Evolutionary conservation across 257 asterid genomes (phyloP), one percentile per base, ranked within the genome.

Genomic region (Przewalskia tangutica): DNA sequence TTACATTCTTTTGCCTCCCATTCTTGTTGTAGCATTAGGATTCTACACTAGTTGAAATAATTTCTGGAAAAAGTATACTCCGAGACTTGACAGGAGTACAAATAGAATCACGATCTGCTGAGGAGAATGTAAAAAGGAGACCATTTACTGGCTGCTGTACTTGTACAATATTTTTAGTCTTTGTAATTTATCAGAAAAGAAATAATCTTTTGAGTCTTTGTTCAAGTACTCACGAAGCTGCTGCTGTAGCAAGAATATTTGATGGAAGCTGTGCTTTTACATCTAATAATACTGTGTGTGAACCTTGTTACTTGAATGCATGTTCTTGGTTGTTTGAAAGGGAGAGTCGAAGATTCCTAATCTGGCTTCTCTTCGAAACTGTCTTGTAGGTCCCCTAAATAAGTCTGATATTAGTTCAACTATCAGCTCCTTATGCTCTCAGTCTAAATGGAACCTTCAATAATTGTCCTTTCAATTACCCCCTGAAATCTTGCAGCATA

Each of bases 31-130:
- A 53, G 77, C 77, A 36, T 11, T 65, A 56, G 81, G 80, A 20
- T 48, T 56, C 34, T 46, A 70, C 12, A 81, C 81, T 46, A 71
- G 20, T 71, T 27, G 78, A 65, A 67, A 3, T 54, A 68, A 73
- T 84, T 88, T 88, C 66, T 71, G 80, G 82, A 85, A 71, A 77
- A 89, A 88, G 14, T 84, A 64, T 11, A 84, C 46, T 8, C 54
- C 50, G 32, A 27, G 23, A 13, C 50, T 73, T 48, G 44, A 6
- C 42, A 50, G 27, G 12, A 23, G 44, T 73, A 73, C 62, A 13
- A 50, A 73, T 23, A 12, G 79, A 13, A 48, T 73, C 62, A 50
- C 9, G 23, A 23, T 73, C 32, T 1, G 36, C 44, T 73, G 8
- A 8, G 18, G 16, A 42, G 17, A 2, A 0, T 66, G 51, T 40